Evolutionary conservation across 1,284 basidiomycete species (phyloP), one percentile per base, ranked within the genome.

Genomic region (Boletus hoseneyae): DNA sequence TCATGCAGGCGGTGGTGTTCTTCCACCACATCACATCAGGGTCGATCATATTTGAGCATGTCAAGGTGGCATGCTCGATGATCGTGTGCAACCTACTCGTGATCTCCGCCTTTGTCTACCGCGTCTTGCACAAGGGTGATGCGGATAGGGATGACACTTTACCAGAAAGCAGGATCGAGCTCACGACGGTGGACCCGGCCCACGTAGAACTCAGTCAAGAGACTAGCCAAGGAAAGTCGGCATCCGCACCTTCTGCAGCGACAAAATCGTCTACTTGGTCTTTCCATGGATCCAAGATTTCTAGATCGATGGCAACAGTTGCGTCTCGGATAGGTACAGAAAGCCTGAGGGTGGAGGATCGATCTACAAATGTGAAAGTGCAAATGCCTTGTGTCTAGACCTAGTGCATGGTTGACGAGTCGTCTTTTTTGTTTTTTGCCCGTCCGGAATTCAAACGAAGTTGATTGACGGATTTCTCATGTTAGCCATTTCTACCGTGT

Each of bases 31-130:
- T 52, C 1, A 45, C 53, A 1, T 48, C 58, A 0, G 63, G 56
- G 10, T 50, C 58, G 8, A 47, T 64, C 45, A 21, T 64, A 35
- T 53, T 62, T 10, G 63, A 50, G 16, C 57, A 67, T 6, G 51
- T 64, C 47, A 67, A 63, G 41, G 46, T 44, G 16, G 65, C 61
- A 3, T 53, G 65, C 37, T 57, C 63, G 8, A 19, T 65, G 47
- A 46, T 65, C 39, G 55, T 60, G 10, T 65, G 66, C 40, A 68
- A 65, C 42, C 9, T 68, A 33, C 51, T 63, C 3, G 64, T 68
- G 18, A 65, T 68, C 29, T 51, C 52, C 34, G 55, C 53, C 8
- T 65, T 57, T 35, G 32, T 56, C 25, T 68, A 57, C 30, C 64
- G 62, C 25, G 16, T 54, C 21, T 21, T 54, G 16, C 44, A 38